Base-by-base conservation (phyloP, 495 filamentous ascomycete species). In the Thermochaetoides thermophila region DNA sequence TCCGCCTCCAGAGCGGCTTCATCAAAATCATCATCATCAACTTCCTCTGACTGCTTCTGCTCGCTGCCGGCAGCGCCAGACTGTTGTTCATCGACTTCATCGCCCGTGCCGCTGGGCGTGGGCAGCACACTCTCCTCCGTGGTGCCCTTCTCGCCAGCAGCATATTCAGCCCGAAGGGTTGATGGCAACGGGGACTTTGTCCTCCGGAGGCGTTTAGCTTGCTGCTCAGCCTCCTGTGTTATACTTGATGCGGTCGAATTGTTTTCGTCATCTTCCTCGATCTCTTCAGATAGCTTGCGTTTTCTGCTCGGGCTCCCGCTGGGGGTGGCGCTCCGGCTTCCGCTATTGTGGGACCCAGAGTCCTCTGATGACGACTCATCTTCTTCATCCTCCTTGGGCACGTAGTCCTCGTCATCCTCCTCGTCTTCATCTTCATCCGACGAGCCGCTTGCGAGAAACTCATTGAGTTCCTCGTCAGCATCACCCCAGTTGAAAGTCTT, bases 381-480 rank as follows among this genome's bases (percentile, higher is more conserved):
- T 2, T 36, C 55, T 1, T 52, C 53, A 16, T 42, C 43, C n/a
- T 52, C 50, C 4, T 44, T 48, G n/a, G n/a, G n/a, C n/a, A n/a
- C n/a, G n/a, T n/a, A n/a, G 5, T 63, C 42, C 5, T 50, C 15
- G 46, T 47, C 49, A 6, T 61, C 61, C 5, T 48, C 48, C 6
- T 43, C 45, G 0, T 50, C 57, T 0, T 57, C 60, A 0, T 66
- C 63, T 19, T 74, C 77, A 28, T 73, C 73, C 13, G 76, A 72
- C 15, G 66, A 71, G 9, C 68, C 59, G 22, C 50, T 50, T 1
- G 54, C 78, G 38, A 89, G 59, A 43, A 89, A 91, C 12, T 85
- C 82, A 26, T 73, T 66, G 4, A 89, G 55, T 46, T 91, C 84
- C 30, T 78, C 76, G 40, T 83, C 74, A 9, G 78, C 63, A 10